A percentile compares a stretch with the other conserved stretches of the same genome.
phyloP scores from a whole-genome alignment of 1,284 basidiomycete species.

The Leccinum glutinopallens region DNA sequence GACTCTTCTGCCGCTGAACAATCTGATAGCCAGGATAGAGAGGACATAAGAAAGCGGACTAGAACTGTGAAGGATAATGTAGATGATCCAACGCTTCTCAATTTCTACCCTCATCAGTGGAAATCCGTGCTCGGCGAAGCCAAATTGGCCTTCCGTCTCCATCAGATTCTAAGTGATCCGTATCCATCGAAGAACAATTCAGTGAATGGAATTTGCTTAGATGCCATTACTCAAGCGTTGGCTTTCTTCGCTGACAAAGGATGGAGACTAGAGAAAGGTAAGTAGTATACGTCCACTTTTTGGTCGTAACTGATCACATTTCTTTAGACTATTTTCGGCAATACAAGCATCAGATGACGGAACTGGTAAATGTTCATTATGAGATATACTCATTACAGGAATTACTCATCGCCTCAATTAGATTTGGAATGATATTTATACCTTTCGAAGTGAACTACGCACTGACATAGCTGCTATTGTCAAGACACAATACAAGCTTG shows the following conservation, averaged over 20 bases:
- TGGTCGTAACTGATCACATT: background rate
- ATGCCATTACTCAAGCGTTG: background rate
- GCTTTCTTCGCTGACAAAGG: background rate
- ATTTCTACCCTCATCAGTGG: background rate
- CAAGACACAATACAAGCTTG: conserved; percentile 1
- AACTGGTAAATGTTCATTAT: background rate
- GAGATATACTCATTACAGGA: background rate
- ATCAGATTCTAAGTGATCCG: background rate
- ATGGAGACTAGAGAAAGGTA: conserved; percentile 1
- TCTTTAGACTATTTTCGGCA: background rate
- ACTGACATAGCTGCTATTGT: background rate
- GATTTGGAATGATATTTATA: background rate
- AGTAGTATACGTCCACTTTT: background rate
- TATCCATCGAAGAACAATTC: background rate
- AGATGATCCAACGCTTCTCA: background rate
- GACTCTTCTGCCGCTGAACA: background rate
- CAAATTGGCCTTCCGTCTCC: background rate
- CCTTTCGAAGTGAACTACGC: background rate
- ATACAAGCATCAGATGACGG: background rate
- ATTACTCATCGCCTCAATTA: background rate
- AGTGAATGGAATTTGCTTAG: background rate
- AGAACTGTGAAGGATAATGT: background rate
- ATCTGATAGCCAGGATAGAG: background rate
- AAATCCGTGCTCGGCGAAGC: background rate
- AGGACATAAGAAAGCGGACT: background rate